Evolutionary conservation across 352 stramenopile species (phyloP).

Genomic region (Phytophthora idaei): DNA sequence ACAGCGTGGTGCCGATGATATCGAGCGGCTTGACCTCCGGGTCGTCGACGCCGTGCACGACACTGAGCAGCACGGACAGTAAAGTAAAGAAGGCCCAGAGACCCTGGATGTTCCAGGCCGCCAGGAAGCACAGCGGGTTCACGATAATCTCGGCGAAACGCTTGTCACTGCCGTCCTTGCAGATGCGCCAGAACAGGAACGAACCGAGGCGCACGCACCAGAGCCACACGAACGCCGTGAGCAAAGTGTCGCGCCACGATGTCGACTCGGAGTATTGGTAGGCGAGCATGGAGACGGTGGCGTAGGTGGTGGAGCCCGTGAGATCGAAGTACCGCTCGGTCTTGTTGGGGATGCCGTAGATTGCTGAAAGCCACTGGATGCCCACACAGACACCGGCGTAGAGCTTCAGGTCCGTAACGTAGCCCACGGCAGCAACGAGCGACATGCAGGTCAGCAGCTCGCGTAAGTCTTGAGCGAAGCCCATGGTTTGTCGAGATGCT

Average conservation of each 20-base stretch:
- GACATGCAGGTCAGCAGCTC: constrained; percentile 77
- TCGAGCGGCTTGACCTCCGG: constrained; percentile 45
- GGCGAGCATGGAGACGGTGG: constrained; percentile 57
- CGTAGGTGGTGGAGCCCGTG: constrained; percentile 78
- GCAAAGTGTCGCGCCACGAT: constrained; percentile 57
- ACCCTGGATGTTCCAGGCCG: constrained; percentile 83
- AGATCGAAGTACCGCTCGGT: constrained; percentile 86
- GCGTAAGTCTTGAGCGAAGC: constrained; percentile 69
- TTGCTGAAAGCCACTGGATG: constrained; percentile 67
- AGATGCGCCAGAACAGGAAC: constrained; percentile 81
- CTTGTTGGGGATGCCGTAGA: constrained; percentile 71
- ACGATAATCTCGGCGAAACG: constrained; percentile 72
- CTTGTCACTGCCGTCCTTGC: constrained; percentile 64
- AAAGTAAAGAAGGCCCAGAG: constrained; percentile 84
- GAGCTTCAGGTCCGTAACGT: constrained; percentile 44
- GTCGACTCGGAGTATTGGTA: constrained; percentile 25
- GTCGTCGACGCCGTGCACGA: constrained; percentile 40
- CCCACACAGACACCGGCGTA: constrained; percentile 59
- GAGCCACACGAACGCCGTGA: constrained; percentile 74
- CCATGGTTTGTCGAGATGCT: constrained; percentile 1
- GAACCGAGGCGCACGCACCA: constrained; percentile 79
- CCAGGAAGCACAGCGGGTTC: constrained; percentile 73
- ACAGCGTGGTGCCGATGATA: constrained; percentile 49
- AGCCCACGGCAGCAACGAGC: constrained; percentile 43
- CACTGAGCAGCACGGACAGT: constrained; percentile 66